Evolutionary conservation across 2,329 filamentous ascomycete genomes (phyloP), one percentile per base, ranked within the genome.

Genomic region (Remersonia thermophila): DNA sequence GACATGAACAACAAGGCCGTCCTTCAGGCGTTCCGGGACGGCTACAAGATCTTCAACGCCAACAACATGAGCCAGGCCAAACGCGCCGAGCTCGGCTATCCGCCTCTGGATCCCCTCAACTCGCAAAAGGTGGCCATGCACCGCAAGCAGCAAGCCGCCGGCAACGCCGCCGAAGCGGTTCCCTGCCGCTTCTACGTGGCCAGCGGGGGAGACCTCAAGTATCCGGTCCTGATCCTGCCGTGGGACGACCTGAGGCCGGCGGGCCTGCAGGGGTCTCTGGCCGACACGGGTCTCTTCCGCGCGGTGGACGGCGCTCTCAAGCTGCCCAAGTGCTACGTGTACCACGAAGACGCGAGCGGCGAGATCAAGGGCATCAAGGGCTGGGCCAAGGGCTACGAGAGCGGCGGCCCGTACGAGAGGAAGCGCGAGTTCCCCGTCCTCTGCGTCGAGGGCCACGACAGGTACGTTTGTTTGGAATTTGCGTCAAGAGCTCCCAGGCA

Each of bases 391-490:
- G 58, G 54, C 0, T 63, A 55, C 29, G 51, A 58, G 36, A 53
- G 57, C 33, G 57, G 55, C 4, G 59, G 57, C 0, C 40, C 45
- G 1, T 49, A 48, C n/a, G 50, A 57, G 5, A 45, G 41, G 17
- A 48, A 49, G 39, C 54, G 60, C 7, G 56, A 56, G 29, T 63
- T 62, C 13, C 59, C 60, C 0, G 57, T 61, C 12, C 52, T 59
- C 50, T 61, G 57, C 39, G 59, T 59, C 25, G 60, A 62, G 27
- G 56, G 59, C 33, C 34, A 42, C 14, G 34, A 39, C 0, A 43
- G 38, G 37, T 53, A 48, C 25, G 5, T n/a, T n/a, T n/a, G n/a
- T n/a, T n/a, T n/a, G n/a, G n/a, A n/a, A n/a, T n/a, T n/a, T n/a
- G n/a, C n/a, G n/a, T n/a, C n/a, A n/a, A n/a, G n/a, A n/a, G n/a